Evolutionary conservation across 78 protist genomes (phyloP).

Genomic region (Speleostelium caveatum): DNA sequence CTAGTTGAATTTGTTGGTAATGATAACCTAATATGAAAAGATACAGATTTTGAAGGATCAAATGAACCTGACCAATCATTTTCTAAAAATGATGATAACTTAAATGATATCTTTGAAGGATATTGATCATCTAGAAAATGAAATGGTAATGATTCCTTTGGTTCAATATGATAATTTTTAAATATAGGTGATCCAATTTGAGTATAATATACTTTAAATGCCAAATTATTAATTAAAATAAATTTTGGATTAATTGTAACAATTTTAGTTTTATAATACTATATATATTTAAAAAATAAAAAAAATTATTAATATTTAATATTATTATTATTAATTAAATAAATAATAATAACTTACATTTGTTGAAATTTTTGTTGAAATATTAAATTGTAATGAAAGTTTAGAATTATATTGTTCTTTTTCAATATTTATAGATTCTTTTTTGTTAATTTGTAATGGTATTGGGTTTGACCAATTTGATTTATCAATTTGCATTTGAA

Average conservation of each 20-base stretch:
- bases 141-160: conserved; percentile 42
- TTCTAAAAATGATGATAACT: background rate
- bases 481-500: conserved; percentile 20
- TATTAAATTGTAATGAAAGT: conserved; percentile 7
- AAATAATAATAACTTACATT: no score
- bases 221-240: conserved; percentile 44
- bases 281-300: no score
- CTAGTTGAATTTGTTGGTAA: background rate
- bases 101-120: background rate
- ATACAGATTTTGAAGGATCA: conserved; percentile 10
- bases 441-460: conserved; percentile 8
- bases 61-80: conserved; percentile 56
- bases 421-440: background rate
- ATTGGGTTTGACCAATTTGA: conserved; percentile 37
- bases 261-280: conserved; percentile 12
- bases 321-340: no score
- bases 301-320: no score
- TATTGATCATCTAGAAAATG: conserved; percentile 27
- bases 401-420: background rate
- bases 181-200: conserved; percentile 21
- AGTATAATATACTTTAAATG: conserved; percentile 26
- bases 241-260: conserved; percentile 49
- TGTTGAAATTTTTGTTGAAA: background rate
- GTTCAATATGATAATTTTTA: conserved; percentile 6
- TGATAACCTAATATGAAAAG: conserved; percentile 17